Conservation (phyloP, 306 rosid genomes). For the Cicer arietinum region DNA sequence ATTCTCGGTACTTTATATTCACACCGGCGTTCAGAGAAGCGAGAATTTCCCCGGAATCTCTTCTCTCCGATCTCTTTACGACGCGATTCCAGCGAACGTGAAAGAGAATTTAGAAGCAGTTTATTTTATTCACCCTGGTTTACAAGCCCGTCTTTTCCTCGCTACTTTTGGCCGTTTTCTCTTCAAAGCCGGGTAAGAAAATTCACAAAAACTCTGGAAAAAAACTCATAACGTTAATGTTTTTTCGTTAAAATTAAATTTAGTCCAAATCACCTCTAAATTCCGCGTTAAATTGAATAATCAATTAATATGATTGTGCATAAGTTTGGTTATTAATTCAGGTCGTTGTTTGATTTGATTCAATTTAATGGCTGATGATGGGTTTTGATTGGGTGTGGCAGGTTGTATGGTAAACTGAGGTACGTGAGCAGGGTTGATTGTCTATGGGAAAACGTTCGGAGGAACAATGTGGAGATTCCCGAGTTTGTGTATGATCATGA, state of each 20-base stretch:
- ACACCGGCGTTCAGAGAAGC: slow-evolving; percentile 75
- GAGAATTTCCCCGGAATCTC: slow-evolving; percentile 93
- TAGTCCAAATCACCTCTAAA: not conserved
- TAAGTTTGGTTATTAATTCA: not conserved
- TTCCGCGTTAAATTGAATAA: not conserved
- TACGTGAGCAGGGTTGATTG: slow-evolving; percentile 81
- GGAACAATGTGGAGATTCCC: slow-evolving; percentile 80
- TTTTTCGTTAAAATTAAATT: not conserved
- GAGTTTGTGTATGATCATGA: slow-evolving; percentile 89
- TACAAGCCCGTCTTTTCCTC: slow-evolving; percentile 84
- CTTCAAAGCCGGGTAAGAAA: slow-evolving; percentile 72
- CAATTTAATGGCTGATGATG: not conserved
- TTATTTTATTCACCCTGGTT: slow-evolving; percentile 80
- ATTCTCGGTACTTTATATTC: slow-evolving; percentile 76
- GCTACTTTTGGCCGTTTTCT: slow-evolving; percentile 90
- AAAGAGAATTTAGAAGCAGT: slow-evolving; percentile 81
- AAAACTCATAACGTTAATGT: too few species aligned
- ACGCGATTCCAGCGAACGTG: slow-evolving; percentile 72
- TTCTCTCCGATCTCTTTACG: slow-evolving; percentile 75
- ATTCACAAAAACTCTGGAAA: not conserved
- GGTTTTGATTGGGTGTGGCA: slow-evolving; percentile 47
- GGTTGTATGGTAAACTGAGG: slow-evolving; percentile 79
- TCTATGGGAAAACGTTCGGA: slow-evolving; percentile 81
- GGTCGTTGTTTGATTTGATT: not conserved
- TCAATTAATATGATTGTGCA: not conserved